These are phyloP conservation scores for Suhomyces bolitotheri DNA, from an alignment of 1,139 yeast genomes.

Conservation along the genomic window DNA sequence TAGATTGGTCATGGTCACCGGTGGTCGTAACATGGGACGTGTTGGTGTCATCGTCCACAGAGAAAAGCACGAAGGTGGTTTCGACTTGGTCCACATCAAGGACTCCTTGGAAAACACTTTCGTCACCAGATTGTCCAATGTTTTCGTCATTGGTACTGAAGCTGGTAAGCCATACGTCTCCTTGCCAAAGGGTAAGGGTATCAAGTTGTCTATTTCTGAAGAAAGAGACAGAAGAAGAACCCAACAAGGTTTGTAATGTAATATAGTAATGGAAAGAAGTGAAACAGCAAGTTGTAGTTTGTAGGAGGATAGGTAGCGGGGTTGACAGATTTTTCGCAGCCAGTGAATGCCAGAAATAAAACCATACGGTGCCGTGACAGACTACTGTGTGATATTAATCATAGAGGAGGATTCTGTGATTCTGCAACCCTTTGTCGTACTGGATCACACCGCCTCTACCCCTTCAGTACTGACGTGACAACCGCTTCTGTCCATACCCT, in stretches of 20 bases:
- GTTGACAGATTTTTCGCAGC: too few species aligned
- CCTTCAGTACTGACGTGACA: too few species aligned
- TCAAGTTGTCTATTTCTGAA: constrained; percentile 95
- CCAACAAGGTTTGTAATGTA: constrained; percentile 50
- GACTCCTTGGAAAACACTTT: constrained; percentile 96
- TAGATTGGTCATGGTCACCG: constrained; percentile 94
- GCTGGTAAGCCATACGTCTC: constrained; percentile 97
- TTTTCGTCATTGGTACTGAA: constrained; percentile 91
- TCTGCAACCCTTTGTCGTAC: too few species aligned
- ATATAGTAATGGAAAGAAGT: constrained; percentile 4
- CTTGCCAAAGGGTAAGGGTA: constrained; percentile 99
- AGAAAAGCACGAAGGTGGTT: constrained; percentile 99
- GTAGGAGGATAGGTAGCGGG: too few species aligned
- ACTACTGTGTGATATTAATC: too few species aligned
- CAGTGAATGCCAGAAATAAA: too few species aligned
- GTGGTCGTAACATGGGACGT: constrained; percentile 99
- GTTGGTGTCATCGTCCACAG: constrained; percentile 98
- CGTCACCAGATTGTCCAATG: constrained; percentile 97
- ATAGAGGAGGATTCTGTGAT: too few species aligned
- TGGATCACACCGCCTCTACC: too few species aligned
- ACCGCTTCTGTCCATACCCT: too few species aligned
- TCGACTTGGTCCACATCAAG: constrained; percentile 98
- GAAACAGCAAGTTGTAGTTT: too few species aligned
- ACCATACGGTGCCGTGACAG: too few species aligned
- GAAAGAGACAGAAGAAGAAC: constrained; percentile 99